Evolutionary conservation across 345 rosid species (phyloP).

Genomic region (Adansonia digitata): DNA sequence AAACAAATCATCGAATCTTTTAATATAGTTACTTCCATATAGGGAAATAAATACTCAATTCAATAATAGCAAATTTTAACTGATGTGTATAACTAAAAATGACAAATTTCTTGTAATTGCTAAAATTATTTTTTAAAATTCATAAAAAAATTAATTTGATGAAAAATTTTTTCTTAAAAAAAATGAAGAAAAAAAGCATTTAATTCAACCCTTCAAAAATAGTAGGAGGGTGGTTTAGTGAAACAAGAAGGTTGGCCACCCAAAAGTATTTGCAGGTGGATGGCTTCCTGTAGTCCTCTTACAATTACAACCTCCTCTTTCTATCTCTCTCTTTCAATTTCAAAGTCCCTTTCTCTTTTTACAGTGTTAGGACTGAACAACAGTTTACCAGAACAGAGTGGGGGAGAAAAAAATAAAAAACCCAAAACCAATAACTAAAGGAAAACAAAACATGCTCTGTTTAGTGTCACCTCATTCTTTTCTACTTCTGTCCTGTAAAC

Average conservation of each 20-base stretch:
- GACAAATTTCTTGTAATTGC: too few relatives aligned
- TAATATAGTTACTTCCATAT: too few relatives aligned
- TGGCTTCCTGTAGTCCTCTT: neutral
- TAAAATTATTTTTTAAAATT: too few relatives aligned
- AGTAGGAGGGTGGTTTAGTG: neutral
- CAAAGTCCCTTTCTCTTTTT: conserved; percentile 8
- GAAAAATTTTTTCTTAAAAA: too few relatives aligned
- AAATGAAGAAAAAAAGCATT: too few relatives aligned
- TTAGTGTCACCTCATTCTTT: neutral
- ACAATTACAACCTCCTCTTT: neutral
- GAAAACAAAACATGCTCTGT: conserved; percentile 4
- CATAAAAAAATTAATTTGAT: too few relatives aligned
- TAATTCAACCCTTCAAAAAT: too few relatives aligned
- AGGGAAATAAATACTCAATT: too few relatives aligned
- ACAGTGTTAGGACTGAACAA: conserved; percentile 10
- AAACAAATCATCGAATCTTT: too few relatives aligned
- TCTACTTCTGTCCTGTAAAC: conserved; percentile 1
- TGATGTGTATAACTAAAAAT: too few relatives aligned
- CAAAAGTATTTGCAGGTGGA: conserved; percentile 18
- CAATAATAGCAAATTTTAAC: too few relatives aligned
- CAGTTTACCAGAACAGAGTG: conserved; percentile 8
- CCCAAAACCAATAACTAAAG: neutral
- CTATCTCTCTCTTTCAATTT: neutral
- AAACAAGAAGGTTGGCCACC: neutral
- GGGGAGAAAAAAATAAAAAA: neutral